A percentile compares a stretch with the other conserved stretches of the same genome.
These are phyloP conservation scores for Fraxinus nigra DNA, from an alignment of 305 asterid species.

Conservation along the genomic window DNA sequence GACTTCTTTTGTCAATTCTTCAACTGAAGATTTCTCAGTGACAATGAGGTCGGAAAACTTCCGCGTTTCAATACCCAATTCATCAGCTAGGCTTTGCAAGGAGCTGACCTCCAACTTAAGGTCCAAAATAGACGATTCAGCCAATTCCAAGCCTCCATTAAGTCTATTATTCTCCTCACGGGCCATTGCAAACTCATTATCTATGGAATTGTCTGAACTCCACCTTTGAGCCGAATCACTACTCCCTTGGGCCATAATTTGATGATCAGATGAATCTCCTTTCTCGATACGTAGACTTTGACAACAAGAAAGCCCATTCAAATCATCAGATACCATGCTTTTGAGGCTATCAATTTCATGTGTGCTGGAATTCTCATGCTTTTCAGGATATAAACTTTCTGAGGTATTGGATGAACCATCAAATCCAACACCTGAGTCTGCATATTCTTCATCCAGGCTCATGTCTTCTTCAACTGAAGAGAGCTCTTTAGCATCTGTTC, in stretches of 20 bases:
- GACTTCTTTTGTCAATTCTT: slow-evolving; percentile 67
- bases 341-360: slow-evolving; percentile 53
- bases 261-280: slow-evolving; percentile 56
- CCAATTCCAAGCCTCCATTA: slow-evolving; percentile 69
- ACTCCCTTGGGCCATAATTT: slow-evolving; percentile 41
- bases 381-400: slow-evolving; percentile 77
- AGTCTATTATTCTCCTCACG: slow-evolving; percentile 70
- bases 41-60: slow-evolving; percentile 53
- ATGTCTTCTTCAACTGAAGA: slow-evolving; percentile 69
- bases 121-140: slow-evolving; percentile 71
- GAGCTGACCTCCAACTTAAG: slow-evolving; percentile 79
- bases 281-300: slow-evolving; percentile 45
- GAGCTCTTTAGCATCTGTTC: slow-evolving; percentile 62
- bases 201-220: slow-evolving; percentile 57
- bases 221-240: slow-evolving; percentile 52
- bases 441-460: slow-evolving; percentile 54
- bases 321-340: slow-evolving; percentile 42
- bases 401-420: slow-evolving; percentile 92
- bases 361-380: slow-evolving; percentile 50
- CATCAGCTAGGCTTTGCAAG: slow-evolving; percentile 74
- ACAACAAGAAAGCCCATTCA: slow-evolving; percentile 35
- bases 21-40: slow-evolving; percentile 63
- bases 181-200: slow-evolving; percentile 61
- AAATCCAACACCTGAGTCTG: slow-evolving; percentile 58
- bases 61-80: slow-evolving; percentile 64